Evolutionary conservation across 805 yeast genomes (phyloP).

Genomic region (Kuraishia hungarica): DNA sequence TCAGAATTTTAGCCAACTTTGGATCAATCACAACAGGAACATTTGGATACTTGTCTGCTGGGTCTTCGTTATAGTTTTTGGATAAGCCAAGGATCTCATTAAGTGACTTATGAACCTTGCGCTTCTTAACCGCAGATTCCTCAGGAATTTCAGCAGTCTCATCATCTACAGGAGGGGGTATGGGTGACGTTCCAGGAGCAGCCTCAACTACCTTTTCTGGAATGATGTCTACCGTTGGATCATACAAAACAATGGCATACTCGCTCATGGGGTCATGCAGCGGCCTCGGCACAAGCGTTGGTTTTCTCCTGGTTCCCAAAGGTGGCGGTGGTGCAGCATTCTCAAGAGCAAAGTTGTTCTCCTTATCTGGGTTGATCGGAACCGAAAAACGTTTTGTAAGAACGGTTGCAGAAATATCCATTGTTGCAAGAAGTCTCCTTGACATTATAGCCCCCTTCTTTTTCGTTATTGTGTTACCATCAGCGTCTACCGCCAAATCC

Average conservation of each 20-base stretch:
- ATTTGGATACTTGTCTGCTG: conserved; percentile 51
- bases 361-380: conserved; percentile 42
- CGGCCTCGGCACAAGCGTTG: conserved; percentile 75
- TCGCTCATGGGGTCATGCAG: conserved; percentile 93
- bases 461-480: conserved; percentile 21
- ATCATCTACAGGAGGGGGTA: conserved; percentile 3
- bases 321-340: conserved; percentile 60
- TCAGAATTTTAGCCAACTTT: conserved; percentile 63
- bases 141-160: conserved; percentile 15
- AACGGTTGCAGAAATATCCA: conserved; percentile 29
- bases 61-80: conserved; percentile 37
- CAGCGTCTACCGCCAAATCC: conserved; percentile 20
- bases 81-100: conserved; percentile 76
- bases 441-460: conserved; percentile 56
- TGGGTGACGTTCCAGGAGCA: conserved; percentile 1
- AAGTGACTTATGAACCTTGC: conserved; percentile 53
- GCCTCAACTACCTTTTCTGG: conserved; percentile 22
- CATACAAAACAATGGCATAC: conserved; percentile 88
- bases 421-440: conserved; percentile 35
- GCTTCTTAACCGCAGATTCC: conserved; percentile 19
- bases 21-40: conserved; percentile 98
- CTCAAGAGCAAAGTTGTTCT: conserved; percentile 19
- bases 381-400: conserved; percentile 45
- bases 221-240: conserved; percentile 77
- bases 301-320: conserved; percentile 69